phyloP scores from a whole-genome alignment of 2,329 filamentous ascomycete genomes.

The Gnomoniopsis smithogilvyi region DNA sequence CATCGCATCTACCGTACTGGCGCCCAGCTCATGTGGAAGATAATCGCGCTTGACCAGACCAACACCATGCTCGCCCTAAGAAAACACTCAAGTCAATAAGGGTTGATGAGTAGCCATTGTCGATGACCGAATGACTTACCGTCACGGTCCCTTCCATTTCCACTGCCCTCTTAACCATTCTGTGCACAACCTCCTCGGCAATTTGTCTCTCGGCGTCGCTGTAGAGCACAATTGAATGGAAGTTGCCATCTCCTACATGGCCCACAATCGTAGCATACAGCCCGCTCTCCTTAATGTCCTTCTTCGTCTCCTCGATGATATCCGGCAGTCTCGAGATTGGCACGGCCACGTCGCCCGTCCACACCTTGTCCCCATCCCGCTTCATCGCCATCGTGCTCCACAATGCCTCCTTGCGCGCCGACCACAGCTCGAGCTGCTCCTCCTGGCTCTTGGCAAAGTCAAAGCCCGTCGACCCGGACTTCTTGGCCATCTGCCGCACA shows the following conservation, averaged over 20 bases:
- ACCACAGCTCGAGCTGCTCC: conserved; percentile 71
- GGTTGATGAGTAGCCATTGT: neutral
- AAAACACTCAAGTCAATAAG: conserved; percentile 5
- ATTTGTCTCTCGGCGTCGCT: conserved; percentile 64
- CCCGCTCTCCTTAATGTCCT: conserved; percentile 39
- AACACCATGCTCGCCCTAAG: conserved; percentile 74
- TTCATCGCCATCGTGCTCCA: conserved; percentile 59
- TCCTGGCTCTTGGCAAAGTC: conserved; percentile 70
- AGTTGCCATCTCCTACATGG: conserved; percentile 76
- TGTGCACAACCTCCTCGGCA: conserved; percentile 70
- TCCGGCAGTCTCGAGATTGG: conserved; percentile 57
- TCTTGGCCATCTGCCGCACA: conserved; percentile 61
- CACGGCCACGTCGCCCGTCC: conserved; percentile 68
- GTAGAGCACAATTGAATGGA: conserved; percentile 63
- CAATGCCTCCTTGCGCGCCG: conserved; percentile 37
- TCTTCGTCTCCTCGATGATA: conserved; percentile 37
- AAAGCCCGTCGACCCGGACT: conserved; percentile 63
- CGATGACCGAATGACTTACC: conserved; percentile 31
- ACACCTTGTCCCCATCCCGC: conserved; percentile 51
- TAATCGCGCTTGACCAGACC: conserved; percentile 84
- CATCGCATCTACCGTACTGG: conserved; percentile 76
- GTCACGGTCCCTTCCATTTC: conserved; percentile 84
- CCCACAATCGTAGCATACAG: conserved; percentile 57
- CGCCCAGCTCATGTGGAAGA: conserved; percentile 72
- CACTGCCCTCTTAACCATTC: conserved; percentile 82